Evolutionary conservation across 2,329 filamentous ascomycete species (phyloP), one percentile per base, ranked within the genome.

Genomic region (Trichoderma breve): DNA sequence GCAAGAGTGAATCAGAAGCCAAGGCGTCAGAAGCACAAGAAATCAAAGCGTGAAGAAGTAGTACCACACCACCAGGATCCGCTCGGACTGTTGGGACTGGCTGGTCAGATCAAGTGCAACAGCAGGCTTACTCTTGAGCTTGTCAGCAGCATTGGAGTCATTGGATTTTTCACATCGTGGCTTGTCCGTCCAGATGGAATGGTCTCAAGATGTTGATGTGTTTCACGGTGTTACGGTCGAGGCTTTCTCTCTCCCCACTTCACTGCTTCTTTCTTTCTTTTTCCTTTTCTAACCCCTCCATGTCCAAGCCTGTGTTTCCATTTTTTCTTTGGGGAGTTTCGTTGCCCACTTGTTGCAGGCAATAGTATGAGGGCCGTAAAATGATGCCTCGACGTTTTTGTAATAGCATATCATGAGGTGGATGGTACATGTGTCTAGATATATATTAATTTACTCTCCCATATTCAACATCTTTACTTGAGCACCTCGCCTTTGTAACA

Each of bases 101-200:
- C 89, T 3, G 89, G 92, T 24, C 87, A 89, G 43, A 77, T 97
- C 51, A 90, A 87, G 75, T 86, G 86, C 58, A 87, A 86, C 60
- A 88, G 92, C 0, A 90, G 90, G 84, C 80, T 92, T 61, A 87
- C 92, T 1, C 83, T 97, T 47, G 92, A 95, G 79, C 84, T 97
- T 6, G 81, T 95, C 26, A 92, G 93, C 15, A 90, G 92, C 66
- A 84, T 94, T 68, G 91, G 94, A 0, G 83, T 96, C 32, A 79
- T 97, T 3, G 92, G 93, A 4, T 93, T 92, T 15, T 79, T 95
- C 43, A 88, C 90, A 26, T 84, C 92, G 63, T 93, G 89, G 88
- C 78, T 91, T 30, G 72, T 80, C 47, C 79, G 76, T n/a, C 75
- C 77, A 3, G 77, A 79, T 60, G 69, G 60, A 26, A 14, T 65